Conservation (phyloP, 2,329 filamentous ascomycete species). For the Claviceps capensis region DNA sequence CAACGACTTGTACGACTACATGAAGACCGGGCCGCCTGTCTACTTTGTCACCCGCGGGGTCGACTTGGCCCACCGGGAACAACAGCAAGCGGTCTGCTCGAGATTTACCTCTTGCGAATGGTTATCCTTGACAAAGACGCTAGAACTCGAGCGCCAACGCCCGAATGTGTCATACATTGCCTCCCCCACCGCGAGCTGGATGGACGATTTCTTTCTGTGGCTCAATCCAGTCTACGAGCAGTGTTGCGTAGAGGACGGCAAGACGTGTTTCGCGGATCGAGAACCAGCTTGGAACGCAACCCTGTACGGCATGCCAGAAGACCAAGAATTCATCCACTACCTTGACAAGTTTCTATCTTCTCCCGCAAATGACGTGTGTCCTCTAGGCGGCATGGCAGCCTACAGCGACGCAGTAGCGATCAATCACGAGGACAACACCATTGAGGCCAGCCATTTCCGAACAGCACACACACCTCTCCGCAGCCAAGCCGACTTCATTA, state of each 20-base stretch:
- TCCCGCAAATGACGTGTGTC: slow-evolving; percentile 71
- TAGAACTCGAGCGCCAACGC: slow-evolving; percentile 90
- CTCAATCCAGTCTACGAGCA: slow-evolving; percentile 69
- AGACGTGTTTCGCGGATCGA: slow-evolving; percentile 67
- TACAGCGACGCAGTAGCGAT: slow-evolving; percentile 78
- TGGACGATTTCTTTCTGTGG: slow-evolving; percentile 95
- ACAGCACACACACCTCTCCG: slow-evolving; percentile 77
- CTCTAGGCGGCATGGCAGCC: slow-evolving; percentile 74
- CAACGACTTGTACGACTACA: slow-evolving; percentile 87
- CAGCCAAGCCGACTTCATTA: slow-evolving; percentile 85
- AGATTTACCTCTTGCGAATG: slow-evolving; percentile 80
- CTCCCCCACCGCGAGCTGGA: slow-evolving; percentile 82
- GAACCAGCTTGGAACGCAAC: slow-evolving; percentile 80
- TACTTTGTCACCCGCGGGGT: slow-evolving; percentile 84
- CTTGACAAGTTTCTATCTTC: slow-evolving; percentile 68
- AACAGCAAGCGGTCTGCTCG: slow-evolving; percentile 81
- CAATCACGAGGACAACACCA: slow-evolving; percentile 49
- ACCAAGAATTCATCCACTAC: slow-evolving; percentile 80
- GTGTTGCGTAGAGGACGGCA: slow-evolving; percentile 56
- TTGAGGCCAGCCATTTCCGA: slow-evolving; percentile 81
- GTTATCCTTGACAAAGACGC: slow-evolving; percentile 71
- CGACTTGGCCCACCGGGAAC: slow-evolving; percentile 59
- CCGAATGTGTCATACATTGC: slow-evolving; percentile 78
- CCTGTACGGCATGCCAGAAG: slow-evolving; percentile 81
- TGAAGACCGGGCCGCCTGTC: slow-evolving; percentile 81